Percentiles rank a stretch among this genome's conserved stretches.
Evolutionary conservation across 306 rosid genomes (phyloP).

Genomic region (Cicer chorassanicum): DNA sequence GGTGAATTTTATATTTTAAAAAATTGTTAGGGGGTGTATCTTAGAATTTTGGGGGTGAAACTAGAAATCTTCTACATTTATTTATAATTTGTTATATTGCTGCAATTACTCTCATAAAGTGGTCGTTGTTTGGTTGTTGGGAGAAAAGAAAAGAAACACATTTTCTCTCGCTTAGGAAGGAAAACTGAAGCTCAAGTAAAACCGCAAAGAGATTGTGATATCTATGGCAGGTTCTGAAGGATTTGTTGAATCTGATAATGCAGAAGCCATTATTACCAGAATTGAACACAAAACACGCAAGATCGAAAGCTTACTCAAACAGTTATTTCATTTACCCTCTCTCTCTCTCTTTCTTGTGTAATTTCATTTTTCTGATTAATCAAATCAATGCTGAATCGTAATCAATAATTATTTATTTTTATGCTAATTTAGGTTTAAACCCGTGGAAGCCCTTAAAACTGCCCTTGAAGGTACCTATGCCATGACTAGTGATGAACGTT

Average conservation of each 20-base stretch:
- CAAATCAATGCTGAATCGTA: not conserved
- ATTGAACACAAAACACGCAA: conserved; percentile 92
- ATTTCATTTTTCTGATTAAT: not conserved
- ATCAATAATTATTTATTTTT: not conserved
- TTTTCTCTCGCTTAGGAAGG: not conserved
- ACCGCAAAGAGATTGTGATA: not conserved
- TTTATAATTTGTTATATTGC: no score
- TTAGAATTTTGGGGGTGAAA: no score
- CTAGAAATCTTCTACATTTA: no score
- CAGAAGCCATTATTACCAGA: conserved; percentile 91
- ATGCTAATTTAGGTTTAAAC: conserved; percentile 64
- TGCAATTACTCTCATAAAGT: no score
- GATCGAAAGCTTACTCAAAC: conserved; percentile 95
- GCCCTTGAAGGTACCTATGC: conserved; percentile 97
- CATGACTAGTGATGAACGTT: conserved; percentile 84
- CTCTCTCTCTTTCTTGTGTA: not conserved
- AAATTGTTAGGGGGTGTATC: no score
- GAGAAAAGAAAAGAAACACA: conserved; percentile 15
- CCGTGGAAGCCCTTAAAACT: conserved; percentile 92
- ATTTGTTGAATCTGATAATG: conserved; percentile 81
- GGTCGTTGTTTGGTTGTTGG: not conserved
- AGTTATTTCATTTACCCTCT: conserved; percentile 47
- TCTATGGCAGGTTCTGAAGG: conserved; percentile 68
- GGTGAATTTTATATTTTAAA: no score
- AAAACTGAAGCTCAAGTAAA: conserved; percentile 24